Percentiles rank a stretch among this genome's conserved stretches.
phyloP scores from a whole-genome alignment of 2,329 filamentous ascomycete genomes.

The Cladosporium austrohemisphaericum region DNA sequence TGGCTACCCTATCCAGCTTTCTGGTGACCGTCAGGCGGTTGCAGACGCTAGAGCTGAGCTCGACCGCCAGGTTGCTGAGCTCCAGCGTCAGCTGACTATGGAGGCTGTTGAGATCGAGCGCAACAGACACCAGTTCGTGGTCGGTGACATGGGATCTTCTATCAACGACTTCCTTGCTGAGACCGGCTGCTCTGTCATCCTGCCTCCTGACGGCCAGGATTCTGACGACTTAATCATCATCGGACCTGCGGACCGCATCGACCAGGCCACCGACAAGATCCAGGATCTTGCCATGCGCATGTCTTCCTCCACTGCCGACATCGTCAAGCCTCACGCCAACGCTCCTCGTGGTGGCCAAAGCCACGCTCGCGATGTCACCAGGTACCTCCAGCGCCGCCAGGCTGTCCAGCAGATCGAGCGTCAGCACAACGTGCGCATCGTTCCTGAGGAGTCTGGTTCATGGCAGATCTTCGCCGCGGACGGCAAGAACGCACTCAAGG shows the following conservation, averaged over 20 bases:
- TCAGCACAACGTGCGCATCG: slow-evolving; percentile 79
- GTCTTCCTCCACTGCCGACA: slow-evolving; percentile 78
- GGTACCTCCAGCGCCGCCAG: slow-evolving; percentile 77
- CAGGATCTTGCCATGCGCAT: slow-evolving; percentile 86
- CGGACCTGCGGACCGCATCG: slow-evolving; percentile 70
- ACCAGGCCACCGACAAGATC: slow-evolving; percentile 73
- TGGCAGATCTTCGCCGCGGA: slow-evolving; percentile 90
- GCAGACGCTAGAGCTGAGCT: slow-evolving; percentile 76
- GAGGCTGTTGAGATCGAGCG: slow-evolving; percentile 79
- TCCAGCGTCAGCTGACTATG: slow-evolving; percentile 71
- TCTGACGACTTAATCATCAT: slow-evolving; percentile 82
- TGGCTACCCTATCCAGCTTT: slow-evolving; percentile 76
- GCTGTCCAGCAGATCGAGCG: slow-evolving; percentile 80
- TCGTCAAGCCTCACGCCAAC: slow-evolving; percentile 72
- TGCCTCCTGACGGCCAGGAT: slow-evolving; percentile 71
- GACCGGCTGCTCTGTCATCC: slow-evolving; percentile 83
- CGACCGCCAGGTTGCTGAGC: slow-evolving; percentile 70
- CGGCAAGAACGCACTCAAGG: slow-evolving; percentile 74
- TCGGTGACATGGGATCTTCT: slow-evolving; percentile 75
- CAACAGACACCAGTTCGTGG: slow-evolving; percentile 90
- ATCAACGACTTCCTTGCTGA: slow-evolving; percentile 83
- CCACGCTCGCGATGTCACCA: slow-evolving; percentile 81
- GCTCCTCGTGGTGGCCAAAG: slow-evolving; percentile 67
- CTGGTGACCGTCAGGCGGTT: slow-evolving; percentile 78
- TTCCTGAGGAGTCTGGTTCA: slow-evolving; percentile 66